Evolutionary conservation across 305 asterid genomes (phyloP).

Genomic region (Fraxinus platypoda): DNA sequence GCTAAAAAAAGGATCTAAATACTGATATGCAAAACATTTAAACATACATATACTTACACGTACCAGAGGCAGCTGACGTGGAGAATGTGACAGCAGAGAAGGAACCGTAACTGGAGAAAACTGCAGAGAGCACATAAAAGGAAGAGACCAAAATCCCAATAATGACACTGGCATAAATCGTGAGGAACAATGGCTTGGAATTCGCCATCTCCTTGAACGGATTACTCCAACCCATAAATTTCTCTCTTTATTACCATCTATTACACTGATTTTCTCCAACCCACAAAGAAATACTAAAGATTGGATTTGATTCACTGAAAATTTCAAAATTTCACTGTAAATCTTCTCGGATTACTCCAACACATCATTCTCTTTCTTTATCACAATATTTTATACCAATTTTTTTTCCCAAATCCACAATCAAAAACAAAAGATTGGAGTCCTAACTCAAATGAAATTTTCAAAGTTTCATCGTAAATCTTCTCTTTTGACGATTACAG

Average conservation of each 20-base stretch:
- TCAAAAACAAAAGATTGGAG: constrained; percentile 11
- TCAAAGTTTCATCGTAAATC: constrained; percentile 12
- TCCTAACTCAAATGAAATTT: not conserved
- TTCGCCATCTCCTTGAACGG: constrained; percentile 61
- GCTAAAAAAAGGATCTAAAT: not conserved
- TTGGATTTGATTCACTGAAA: constrained; percentile 15
- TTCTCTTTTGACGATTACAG: constrained; percentile 17
- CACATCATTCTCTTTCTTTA: constrained; percentile 33
- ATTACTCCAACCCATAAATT: constrained; percentile 59
- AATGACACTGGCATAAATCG: constrained; percentile 74
- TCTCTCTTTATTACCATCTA: constrained; percentile 20
- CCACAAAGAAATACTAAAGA: not conserved
- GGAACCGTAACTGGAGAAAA: constrained; percentile 52
- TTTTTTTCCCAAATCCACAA: not conserved
- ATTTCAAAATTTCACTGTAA: not conserved
- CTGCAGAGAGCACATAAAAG: constrained; percentile 75
- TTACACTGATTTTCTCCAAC: not conserved
- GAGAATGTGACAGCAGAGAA: constrained; percentile 40
- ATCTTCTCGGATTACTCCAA: constrained; percentile 41
- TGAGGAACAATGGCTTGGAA: constrained; percentile 80
- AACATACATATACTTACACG: not conserved
- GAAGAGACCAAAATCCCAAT: constrained; percentile 70
- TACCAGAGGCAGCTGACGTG: constrained; percentile 40
- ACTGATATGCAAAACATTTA: not conserved
- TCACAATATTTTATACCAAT: not conserved